phyloP scores from a whole-genome alignment of 164 flowering plant genomes.

The grape (Vitis vinifera) region ASM3070453v1 NC_081814.1:16387501-16388000 shows the following conservation, averaged over 20 bases:
- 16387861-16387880: constrained; percentile 51
- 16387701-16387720: constrained; percentile 63
- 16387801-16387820: constrained; percentile 60
- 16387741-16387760: constrained; percentile 69
- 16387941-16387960: constrained; percentile 68
- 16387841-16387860: constrained; percentile 35
- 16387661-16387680: constrained; percentile 40
- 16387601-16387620: constrained; percentile 19
- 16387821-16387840: constrained; percentile 29
- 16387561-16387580: constrained; percentile 42
- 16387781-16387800: constrained; percentile 62
- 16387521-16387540: constrained; percentile 37
- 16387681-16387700: constrained; percentile 51
- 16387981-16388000: constrained; percentile 57
- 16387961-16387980: constrained; percentile 57
- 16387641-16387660: constrained; percentile 21
- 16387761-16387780: constrained; percentile 67
- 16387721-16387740: constrained; percentile 52
- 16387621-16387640: constrained; percentile 30
- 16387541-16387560: constrained; percentile 42
- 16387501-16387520: constrained; percentile 62
- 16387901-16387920: constrained; percentile 65
- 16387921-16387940: constrained; percentile 74
- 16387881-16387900: constrained; percentile 51
- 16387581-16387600: constrained; percentile 22